These are phyloP conservation scores for Oryza officinalis DNA, from an alignment of 176 grass and related monocot genomes.

Conservation along the genomic window DNA sequence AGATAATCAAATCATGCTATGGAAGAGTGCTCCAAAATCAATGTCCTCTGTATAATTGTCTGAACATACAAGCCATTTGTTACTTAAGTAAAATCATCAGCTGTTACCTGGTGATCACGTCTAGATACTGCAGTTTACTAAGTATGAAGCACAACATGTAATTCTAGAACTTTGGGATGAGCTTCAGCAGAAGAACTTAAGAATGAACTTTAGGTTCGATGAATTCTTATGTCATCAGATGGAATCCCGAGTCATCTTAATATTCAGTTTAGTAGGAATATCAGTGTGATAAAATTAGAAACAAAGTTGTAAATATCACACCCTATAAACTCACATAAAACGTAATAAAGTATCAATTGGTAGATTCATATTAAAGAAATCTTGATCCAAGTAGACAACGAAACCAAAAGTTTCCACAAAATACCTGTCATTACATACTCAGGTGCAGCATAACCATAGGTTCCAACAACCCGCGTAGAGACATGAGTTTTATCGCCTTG, in stretches of 20 bases:
- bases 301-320: neutral
- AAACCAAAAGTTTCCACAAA: conserved; percentile 14
- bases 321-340: conserved; percentile 15
- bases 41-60: neutral
- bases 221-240: neutral
- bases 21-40: neutral
- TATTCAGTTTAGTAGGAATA: neutral
- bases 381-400: neutral
- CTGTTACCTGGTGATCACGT: neutral
- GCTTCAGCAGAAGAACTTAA: neutral
- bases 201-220: neutral
- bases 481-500: conserved; percentile 92
- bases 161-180: neutral
- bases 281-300: neutral
- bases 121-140: neutral
- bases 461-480: conserved; percentile 84
- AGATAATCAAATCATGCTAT: neutral
- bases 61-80: neutral
- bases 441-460: conserved; percentile 89
- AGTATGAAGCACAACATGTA: neutral
- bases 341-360: neutral
- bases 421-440: conserved; percentile 98
- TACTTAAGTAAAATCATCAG: neutral
- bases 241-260: neutral
- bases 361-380: neutral